Evolutionary conservation across 148 eudicot genomes (phyloP).

Genomic region (Arctostaphylos glauca): DNA sequence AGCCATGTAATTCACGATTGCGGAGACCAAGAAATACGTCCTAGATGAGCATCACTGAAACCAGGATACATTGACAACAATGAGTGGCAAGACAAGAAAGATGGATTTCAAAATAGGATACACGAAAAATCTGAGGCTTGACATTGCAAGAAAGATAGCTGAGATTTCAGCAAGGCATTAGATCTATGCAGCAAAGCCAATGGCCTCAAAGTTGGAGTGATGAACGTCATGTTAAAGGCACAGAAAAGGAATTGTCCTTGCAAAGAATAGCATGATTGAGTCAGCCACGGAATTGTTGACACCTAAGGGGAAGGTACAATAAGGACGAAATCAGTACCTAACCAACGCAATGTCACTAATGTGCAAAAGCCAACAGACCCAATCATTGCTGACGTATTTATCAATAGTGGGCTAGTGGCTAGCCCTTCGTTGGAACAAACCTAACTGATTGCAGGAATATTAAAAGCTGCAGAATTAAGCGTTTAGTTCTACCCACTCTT

Average conservation of each 20-base stretch:
- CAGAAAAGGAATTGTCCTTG: not conserved
- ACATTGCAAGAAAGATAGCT: not conserved
- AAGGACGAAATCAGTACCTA: not conserved
- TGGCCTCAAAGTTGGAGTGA: not conserved
- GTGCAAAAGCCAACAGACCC: conserved; percentile 1
- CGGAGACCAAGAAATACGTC: not conserved
- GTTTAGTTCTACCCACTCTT: not conserved
- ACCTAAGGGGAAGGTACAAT: not conserved
- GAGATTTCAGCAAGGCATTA: not conserved
- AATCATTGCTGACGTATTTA: not conserved
- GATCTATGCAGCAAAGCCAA: not conserved
- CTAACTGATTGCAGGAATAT: not conserved
- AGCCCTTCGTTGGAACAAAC: not conserved
- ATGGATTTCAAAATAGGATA: not conserved
- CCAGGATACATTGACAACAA: not conserved
- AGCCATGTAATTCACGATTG: not conserved
- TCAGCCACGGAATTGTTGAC: not conserved
- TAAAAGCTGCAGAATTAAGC: not conserved
- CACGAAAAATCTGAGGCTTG: not conserved
- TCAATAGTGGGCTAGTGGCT: not conserved
- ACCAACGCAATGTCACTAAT: not conserved
- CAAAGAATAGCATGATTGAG: not conserved
- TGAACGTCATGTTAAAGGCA: not conserved
- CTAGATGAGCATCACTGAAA: not conserved
- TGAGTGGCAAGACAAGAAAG: not conserved